These are phyloP conservation scores for Sclerotiophoma versabilis DNA, from an alignment of 2,329 filamentous ascomycete genomes.

Conservation along the genomic window DNA sequence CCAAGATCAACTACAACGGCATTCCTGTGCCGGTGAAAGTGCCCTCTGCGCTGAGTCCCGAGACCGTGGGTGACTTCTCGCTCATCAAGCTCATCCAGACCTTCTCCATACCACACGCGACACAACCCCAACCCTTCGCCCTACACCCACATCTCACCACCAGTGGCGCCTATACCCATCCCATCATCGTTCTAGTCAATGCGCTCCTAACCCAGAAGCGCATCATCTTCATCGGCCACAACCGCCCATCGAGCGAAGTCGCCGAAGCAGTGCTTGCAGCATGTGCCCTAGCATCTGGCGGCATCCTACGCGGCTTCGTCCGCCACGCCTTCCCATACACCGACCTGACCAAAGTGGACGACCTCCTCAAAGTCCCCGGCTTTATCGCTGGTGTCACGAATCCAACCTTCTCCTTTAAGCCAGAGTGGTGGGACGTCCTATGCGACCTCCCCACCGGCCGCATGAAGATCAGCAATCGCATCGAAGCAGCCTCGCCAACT, in stretches of 20 bases:
- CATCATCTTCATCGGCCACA: constrained; percentile 94
- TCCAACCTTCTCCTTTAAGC: constrained; percentile 91
- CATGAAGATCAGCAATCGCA: constrained; percentile 91
- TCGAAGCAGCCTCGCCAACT: constrained; percentile 80
- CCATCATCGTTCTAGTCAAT: constrained; percentile 93
- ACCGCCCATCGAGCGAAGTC: constrained; percentile 92
- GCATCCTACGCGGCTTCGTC: constrained; percentile 91
- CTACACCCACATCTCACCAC: constrained; percentile 93
- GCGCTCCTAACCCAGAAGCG: constrained; percentile 95
- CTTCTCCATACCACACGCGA: constrained; percentile 83
- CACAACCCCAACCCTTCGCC: constrained; percentile 82
- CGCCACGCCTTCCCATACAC: constrained; percentile 98
- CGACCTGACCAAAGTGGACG: constrained; percentile 96
- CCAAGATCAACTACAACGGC: constrained; percentile 92
- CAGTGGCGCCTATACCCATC: constrained; percentile 86
- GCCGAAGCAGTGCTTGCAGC: constrained; percentile 98
- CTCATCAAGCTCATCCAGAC: constrained; percentile 96
- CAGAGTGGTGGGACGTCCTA: constrained; percentile 97
- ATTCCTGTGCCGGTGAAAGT: constrained; percentile 97
- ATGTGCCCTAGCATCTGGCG: constrained; percentile 90
- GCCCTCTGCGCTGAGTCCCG: constrained; percentile 88
- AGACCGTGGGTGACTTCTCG: constrained; percentile 97
- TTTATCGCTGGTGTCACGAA: constrained; percentile 99
- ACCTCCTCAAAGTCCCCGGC: constrained; percentile 91
- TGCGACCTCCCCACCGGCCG: constrained; percentile 91